Evolutionary conservation across 805 yeast species (phyloP).

Genomic region (Pichia nanzhaoensis): DNA sequence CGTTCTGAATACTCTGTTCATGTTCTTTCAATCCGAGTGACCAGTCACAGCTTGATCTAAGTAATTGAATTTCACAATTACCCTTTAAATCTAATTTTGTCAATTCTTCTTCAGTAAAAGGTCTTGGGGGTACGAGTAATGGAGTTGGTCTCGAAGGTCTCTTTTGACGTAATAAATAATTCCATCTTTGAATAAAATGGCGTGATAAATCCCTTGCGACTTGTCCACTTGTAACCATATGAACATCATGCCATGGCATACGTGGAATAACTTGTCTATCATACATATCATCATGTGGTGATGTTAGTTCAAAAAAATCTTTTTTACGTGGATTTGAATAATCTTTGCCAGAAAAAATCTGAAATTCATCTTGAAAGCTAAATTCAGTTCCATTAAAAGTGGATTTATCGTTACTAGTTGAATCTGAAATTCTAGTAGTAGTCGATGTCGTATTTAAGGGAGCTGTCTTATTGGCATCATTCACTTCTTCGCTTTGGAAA

Average conservation of each 20-base stretch:
- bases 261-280: conserved; percentile 77
- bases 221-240: conserved; percentile 91
- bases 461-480: neutral
- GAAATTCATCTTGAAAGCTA: conserved; percentile 33
- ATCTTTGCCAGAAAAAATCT: conserved; percentile 92
- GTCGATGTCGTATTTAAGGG: neutral
- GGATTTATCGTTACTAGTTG: neutral
- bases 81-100: conserved; percentile 58
- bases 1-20: conserved; percentile 88
- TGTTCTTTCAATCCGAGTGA: conserved; percentile 79
- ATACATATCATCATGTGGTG: conserved; percentile 88
- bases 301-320: conserved; percentile 74
- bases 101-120: conserved; percentile 68
- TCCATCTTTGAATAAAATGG: conserved; percentile 98
- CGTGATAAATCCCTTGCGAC: conserved; percentile 88
- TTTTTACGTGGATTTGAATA: conserved; percentile 92
- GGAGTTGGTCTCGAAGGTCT: conserved; percentile 94
- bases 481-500: conserved; percentile 14
- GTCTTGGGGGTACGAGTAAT: conserved; percentile 85
- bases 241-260: conserved; percentile 99
- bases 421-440: neutral
- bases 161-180: conserved; percentile 84
- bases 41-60: conserved; percentile 91
- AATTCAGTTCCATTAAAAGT: neutral
- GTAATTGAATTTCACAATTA: conserved; percentile 83